Percentiles rank a stretch among this genome's conserved stretches.
Conservation (phyloP, 169 alveolate species). For the Cryptosporidium parvum region DNA sequence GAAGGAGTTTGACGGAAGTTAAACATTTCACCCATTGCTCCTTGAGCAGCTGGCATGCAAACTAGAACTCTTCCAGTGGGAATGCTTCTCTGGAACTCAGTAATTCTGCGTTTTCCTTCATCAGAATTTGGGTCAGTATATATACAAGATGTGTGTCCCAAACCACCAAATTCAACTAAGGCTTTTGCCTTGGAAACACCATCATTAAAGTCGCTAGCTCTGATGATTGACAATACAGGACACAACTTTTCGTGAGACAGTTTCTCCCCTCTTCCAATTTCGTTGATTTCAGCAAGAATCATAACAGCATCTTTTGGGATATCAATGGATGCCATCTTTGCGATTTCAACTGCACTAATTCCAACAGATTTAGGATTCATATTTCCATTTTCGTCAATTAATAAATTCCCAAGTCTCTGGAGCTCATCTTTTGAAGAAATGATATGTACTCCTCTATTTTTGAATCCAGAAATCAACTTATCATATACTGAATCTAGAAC, state of each 20-base stretch:
- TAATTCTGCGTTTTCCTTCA: slow-evolving; percentile 54
- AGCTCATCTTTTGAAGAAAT: slow-evolving; percentile 51
- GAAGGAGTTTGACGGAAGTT: slow-evolving; percentile 76
- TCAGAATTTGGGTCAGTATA: slow-evolving; percentile 76
- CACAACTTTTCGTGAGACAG: slow-evolving; percentile 77
- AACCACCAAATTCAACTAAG: slow-evolving; percentile 76
- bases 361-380: slow-evolving; percentile 78
- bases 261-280: slow-evolving; percentile 59
- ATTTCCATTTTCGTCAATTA: slow-evolving; percentile 64
- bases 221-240: slow-evolving; percentile 73
- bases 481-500: slow-evolving; percentile 70
- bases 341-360: slow-evolving; percentile 73
- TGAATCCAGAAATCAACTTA: slow-evolving; percentile 51
- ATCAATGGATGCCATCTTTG: slow-evolving; percentile 77
- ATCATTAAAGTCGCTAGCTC: slow-evolving; percentile 68
- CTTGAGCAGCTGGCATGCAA: slow-evolving; percentile 78
- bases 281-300: slow-evolving; percentile 60
- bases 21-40: slow-evolving; percentile 78
- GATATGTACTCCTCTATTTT: slow-evolving; percentile 71
- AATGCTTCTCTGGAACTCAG: slow-evolving; percentile 57
- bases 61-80: slow-evolving; percentile 77
- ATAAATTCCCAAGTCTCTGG: slow-evolving; percentile 57
- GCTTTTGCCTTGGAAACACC: slow-evolving; percentile 66
- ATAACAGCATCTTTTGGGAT: slow-evolving; percentile 71
- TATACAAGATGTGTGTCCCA: slow-evolving; percentile 77